Evolutionary conservation across 2,329 filamentous ascomycete genomes (phyloP).

Genomic region (Mariannaea elegans): DNA sequence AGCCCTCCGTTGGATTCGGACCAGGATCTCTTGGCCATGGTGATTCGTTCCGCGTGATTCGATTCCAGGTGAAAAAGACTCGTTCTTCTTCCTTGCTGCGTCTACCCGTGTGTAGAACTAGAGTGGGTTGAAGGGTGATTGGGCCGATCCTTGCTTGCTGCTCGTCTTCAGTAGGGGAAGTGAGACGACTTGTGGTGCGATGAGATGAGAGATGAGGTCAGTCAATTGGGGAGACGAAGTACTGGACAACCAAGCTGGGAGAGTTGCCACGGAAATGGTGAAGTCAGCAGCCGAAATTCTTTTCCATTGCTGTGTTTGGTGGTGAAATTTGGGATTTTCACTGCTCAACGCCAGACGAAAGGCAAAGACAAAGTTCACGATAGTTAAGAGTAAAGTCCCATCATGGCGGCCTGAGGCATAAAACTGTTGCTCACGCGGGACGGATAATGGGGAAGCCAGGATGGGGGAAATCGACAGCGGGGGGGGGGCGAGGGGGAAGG

Average conservation of each 20-base stretch:
- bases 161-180: conserved; percentile 9
- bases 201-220: neutral
- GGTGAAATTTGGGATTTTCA: neutral
- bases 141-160: neutral
- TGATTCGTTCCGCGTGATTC: neutral
- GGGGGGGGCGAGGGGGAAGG: conserved; percentile 1
- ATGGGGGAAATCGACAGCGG: conserved; percentile 7
- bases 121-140: neutral
- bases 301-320: conserved; percentile 3
- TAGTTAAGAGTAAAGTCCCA: neutral
- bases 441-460: conserved; percentile 24
- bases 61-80: neutral
- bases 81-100: neutral
- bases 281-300: neutral
- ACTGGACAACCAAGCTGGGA: neutral
- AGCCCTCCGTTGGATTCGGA: conserved; percentile 33
- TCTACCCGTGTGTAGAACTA: neutral
- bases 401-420: conserved; percentile 22
- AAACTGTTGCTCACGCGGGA: conserved; percentile 25
- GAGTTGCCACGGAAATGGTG: neutral
- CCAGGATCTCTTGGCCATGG: conserved; percentile 40
- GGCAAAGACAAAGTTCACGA: conserved; percentile 14
- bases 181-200: conserved; percentile 21
- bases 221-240: conserved; percentile 6
- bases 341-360: neutral